Evolutionary conservation across 1,284 basidiomycete species (phyloP).

Genomic region (Austroboletus sp.): DNA sequence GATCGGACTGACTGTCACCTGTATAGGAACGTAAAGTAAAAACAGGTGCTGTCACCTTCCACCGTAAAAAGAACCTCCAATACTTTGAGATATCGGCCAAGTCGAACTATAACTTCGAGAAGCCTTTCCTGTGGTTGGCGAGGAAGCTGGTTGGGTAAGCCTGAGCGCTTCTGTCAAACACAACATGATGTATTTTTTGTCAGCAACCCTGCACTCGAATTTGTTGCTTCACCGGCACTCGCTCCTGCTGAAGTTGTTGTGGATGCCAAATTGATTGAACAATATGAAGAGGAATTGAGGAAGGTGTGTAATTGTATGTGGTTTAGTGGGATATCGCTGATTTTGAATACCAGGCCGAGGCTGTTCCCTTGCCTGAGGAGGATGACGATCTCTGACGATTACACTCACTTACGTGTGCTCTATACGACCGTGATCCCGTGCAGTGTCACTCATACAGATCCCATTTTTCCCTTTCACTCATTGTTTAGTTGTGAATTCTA

Average conservation of each 20-base stretch:
- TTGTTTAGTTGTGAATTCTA: slow-evolving; percentile 16
- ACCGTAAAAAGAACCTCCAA: slow-evolving; percentile 99
- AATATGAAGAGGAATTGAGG: slow-evolving; percentile 79
- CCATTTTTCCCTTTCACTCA: slow-evolving; percentile 13
- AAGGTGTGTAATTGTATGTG: slow-evolving; percentile 36
- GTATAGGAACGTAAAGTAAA: slow-evolving; percentile 97
- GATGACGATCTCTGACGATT: slow-evolving; percentile 61
- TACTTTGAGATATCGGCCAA: slow-evolving; percentile 99
- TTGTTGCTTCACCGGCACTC: slow-evolving; percentile 93
- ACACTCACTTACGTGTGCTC: slow-evolving; percentile 18
- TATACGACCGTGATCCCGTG: slow-evolving; percentile 17
- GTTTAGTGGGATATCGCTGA: slow-evolving; percentile 6
- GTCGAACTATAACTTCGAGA: slow-evolving; percentile 99
- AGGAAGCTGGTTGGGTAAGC: slow-evolving; percentile 93
- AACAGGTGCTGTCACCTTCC: slow-evolving; percentile 97
- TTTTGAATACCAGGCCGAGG: slow-evolving; percentile 50
- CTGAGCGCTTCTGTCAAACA: neutral
- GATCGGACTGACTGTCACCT: slow-evolving; percentile 6
- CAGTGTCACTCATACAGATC: slow-evolving; percentile 17
- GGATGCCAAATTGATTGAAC: slow-evolving; percentile 73
- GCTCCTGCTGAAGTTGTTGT: slow-evolving; percentile 90
- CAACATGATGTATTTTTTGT: neutral
- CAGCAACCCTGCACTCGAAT: slow-evolving; percentile 85
- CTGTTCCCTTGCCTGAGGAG: slow-evolving; percentile 72
- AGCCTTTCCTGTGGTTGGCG: slow-evolving; percentile 99